Evolutionary conservation across 2,329 filamentous ascomycete species (phyloP).

Genomic region (Neoscytalidium dimidiatum): DNA sequence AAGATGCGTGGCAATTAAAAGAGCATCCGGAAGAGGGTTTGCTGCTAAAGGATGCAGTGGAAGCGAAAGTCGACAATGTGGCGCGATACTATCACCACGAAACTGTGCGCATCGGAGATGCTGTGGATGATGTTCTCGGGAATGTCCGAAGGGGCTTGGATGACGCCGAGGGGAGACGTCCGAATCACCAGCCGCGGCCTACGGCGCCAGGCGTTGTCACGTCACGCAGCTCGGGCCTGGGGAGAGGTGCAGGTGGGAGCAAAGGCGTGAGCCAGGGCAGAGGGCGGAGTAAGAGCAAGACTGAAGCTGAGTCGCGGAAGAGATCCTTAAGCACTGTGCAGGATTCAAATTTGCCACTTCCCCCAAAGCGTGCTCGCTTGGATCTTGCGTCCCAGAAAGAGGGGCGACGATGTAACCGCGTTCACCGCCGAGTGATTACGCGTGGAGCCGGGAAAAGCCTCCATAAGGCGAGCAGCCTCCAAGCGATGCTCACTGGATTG

Average conservation of each 20-base stretch:
- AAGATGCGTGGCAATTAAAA: constrained; percentile 48
- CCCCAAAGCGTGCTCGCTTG: neutral
- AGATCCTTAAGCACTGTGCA: neutral
- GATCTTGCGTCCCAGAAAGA: neutral
- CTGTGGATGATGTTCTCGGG: constrained; percentile 36
- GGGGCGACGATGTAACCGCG: constrained; percentile 32
- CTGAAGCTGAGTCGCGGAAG: neutral
- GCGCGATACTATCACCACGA: constrained; percentile 47
- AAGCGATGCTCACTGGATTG: constrained; percentile 22
- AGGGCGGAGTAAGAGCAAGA: constrained; percentile 10
- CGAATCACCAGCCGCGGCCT: constrained; percentile 1
- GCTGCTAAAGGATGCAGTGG: constrained; percentile 40
- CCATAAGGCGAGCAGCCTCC: constrained; percentile 45
- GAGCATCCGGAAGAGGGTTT: constrained; percentile 47
- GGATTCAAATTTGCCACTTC: neutral
- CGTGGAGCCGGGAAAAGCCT: constrained; percentile 44
- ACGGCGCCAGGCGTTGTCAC: no score
- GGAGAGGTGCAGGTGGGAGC: constrained; percentile 11
- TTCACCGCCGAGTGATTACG: constrained; percentile 46
- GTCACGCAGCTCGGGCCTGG: constrained; percentile 24
- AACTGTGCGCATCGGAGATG: constrained; percentile 38
- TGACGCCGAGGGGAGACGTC: constrained; percentile 15
- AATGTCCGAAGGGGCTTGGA: constrained; percentile 36
- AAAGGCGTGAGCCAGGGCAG: constrained; percentile 4
- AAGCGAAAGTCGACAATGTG: constrained; percentile 41